Conservation (phyloP, 2,329 filamentous ascomycete genomes). For the Sclerotinia trifoliorum region DNA sequence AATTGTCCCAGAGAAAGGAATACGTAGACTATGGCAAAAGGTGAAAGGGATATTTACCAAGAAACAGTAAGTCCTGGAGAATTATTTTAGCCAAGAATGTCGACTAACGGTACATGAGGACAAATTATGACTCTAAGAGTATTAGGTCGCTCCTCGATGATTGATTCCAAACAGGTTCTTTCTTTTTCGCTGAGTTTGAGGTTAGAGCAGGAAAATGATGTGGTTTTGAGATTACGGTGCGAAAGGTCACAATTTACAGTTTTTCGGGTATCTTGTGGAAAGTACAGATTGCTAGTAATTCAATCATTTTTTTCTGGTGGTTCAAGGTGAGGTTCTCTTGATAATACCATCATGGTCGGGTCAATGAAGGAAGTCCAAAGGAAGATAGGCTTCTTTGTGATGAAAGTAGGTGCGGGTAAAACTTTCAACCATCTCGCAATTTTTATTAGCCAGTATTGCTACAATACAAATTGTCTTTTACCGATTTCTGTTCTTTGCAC, state of each 20-base stretch:
- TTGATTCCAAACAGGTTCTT: not conserved
- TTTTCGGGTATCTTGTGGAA: not conserved
- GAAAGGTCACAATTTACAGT: not conserved
- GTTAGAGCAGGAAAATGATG: not conserved
- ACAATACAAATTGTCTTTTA: not conserved
- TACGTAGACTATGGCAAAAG: constrained; percentile 6
- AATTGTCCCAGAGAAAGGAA: not conserved
- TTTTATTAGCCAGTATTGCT: not conserved
- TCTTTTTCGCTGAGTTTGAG: too few species aligned
- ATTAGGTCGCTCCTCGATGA: not conserved
- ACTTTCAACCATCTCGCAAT: not conserved
- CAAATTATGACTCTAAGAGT: not conserved
- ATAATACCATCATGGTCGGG: not conserved
- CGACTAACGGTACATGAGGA: not conserved
- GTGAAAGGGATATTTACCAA: not conserved
- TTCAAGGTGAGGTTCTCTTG: not conserved
- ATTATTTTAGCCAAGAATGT: not conserved
- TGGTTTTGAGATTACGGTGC: not conserved
- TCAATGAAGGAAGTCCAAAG: not conserved
- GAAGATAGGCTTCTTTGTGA: not conserved
- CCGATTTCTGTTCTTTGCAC: not conserved
- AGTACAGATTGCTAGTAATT: not conserved
- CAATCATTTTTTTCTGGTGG: not conserved
- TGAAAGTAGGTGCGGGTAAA: not conserved
- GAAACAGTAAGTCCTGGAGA: not conserved